phyloP scores from a whole-genome alignment of 495 filamentous ascomycete species.

The Emericellopsis terricola region DNA sequence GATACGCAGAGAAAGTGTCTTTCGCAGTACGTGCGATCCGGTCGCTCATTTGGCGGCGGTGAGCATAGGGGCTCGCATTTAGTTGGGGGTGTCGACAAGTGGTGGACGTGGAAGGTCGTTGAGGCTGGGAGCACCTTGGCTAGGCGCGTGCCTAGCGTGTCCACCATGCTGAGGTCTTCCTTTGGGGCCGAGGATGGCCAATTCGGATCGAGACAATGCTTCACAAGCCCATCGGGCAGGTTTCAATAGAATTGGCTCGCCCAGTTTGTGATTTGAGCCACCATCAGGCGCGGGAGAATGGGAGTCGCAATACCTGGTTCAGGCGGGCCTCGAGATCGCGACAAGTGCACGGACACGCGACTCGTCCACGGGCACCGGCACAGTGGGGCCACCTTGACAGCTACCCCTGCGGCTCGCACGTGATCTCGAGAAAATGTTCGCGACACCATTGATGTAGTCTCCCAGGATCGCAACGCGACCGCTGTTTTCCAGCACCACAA shows the following conservation, averaged over 20 bases:
- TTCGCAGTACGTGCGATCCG: slow-evolving; percentile 68
- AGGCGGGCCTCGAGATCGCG: no score
- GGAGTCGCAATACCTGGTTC: no score
- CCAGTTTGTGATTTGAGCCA: no score
- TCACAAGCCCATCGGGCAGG: no score
- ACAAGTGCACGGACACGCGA: no score
- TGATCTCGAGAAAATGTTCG: slow-evolving; percentile 3
- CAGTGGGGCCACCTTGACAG: no score
- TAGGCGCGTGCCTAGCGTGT: slow-evolving; percentile 36
- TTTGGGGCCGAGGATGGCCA: no score
- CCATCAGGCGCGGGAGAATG: no score
- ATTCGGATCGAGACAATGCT: no score
- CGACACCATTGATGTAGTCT: slow-evolving; percentile 2
- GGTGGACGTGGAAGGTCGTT: slow-evolving; percentile 56
- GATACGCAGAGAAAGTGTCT: slow-evolving; percentile 72
- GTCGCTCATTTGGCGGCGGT: slow-evolving; percentile 48
- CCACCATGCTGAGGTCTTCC: no score
- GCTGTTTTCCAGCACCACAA: background rate
- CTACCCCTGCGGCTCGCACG: slow-evolving; percentile 1
- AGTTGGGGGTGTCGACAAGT: slow-evolving; percentile 73
- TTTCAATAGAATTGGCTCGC: no score
- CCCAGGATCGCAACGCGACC: background rate
- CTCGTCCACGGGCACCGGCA: no score
- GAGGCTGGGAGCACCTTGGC: slow-evolving; percentile 53
- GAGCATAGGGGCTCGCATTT: slow-evolving; percentile 55